These are phyloP conservation scores for Nicotiana undulata DNA, from an alignment of 257 asterid species.

Conservation along the genomic window DNA sequence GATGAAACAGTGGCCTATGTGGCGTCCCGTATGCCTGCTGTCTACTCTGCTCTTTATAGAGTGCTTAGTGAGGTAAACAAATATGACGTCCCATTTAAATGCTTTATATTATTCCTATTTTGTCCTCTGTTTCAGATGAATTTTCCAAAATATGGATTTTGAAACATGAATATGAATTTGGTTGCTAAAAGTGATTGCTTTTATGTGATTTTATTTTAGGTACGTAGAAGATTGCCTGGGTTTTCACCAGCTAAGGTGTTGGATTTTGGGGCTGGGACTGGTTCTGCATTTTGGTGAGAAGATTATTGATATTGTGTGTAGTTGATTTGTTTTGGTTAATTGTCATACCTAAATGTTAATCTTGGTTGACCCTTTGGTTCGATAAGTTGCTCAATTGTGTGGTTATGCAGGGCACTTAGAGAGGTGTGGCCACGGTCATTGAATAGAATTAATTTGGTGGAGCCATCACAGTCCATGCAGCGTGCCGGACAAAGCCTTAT, in stretches of 20 bases:
- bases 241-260: constrained; percentile 76
- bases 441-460: constrained; percentile 72
- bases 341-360: neutral
- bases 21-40: constrained; percentile 97
- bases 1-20: constrained; percentile 85
- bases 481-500: constrained; percentile 79
- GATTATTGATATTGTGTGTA: neutral
- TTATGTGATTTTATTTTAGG: constrained; percentile 31
- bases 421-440: constrained; percentile 91
- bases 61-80: constrained; percentile 75
- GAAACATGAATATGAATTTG: neutral
- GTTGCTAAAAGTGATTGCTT: constrained; percentile 4
- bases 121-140: neutral
- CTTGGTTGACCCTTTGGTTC: neutral
- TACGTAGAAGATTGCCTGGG: constrained; percentile 73
- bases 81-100: neutral
- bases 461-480: constrained; percentile 98
- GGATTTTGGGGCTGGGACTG: constrained; percentile 97
- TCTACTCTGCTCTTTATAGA: constrained; percentile 73
- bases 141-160: neutral
- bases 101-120: neutral
- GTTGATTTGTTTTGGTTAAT: neutral
- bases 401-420: constrained; percentile 65
- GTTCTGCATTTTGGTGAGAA: constrained; percentile 92
- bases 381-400: constrained; percentile 1